Percentiles rank a stretch among this genome's conserved stretches.
These are phyloP conservation scores for Backusella liffmaniae DNA, from an alignment of 192 early-diverging fungal genomes.

Conservation along the genomic window DNA sequence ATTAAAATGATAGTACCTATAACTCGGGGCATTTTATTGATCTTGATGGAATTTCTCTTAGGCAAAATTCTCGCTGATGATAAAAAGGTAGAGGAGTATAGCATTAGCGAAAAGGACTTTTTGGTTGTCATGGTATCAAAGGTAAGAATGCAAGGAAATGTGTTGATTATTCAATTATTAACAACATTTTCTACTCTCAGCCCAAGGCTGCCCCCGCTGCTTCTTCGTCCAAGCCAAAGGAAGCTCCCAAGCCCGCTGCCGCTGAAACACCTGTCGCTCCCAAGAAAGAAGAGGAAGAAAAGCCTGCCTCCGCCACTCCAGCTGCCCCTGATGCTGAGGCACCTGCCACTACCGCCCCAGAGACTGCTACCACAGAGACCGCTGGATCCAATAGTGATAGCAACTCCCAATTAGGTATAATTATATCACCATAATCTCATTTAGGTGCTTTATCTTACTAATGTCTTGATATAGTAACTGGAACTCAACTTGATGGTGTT, in stretches of 20 bases:
- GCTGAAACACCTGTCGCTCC: conserved; percentile 41
- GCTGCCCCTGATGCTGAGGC: conserved; percentile 39
- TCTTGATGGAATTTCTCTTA: conserved; percentile 26
- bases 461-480: conserved; percentile 56
- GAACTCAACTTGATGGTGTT: conserved; percentile 76
- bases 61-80: conserved; percentile 88
- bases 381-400: not conserved
- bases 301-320: conserved; percentile 22
- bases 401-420: conserved; percentile 24
- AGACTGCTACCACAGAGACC: conserved; percentile 35
- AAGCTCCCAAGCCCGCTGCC: conserved; percentile 25
- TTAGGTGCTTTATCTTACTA: not conserved
- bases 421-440: not conserved
- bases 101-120: conserved; percentile 90
- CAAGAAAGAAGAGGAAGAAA: conserved; percentile 33
- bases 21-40: not conserved
- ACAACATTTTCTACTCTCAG: conserved; percentile 23
- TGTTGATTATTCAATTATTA: not conserved
- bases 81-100: conserved; percentile 68
- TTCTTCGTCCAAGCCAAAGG: conserved; percentile 21
- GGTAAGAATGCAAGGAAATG: conserved; percentile 39
- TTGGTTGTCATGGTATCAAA: conserved; percentile 95
- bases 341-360: conserved; percentile 32
- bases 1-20: not conserved
- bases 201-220: conserved; percentile 41